Conservation (phyloP, 257 asterid genomes). For the Marsdenia floribunda region DNA sequence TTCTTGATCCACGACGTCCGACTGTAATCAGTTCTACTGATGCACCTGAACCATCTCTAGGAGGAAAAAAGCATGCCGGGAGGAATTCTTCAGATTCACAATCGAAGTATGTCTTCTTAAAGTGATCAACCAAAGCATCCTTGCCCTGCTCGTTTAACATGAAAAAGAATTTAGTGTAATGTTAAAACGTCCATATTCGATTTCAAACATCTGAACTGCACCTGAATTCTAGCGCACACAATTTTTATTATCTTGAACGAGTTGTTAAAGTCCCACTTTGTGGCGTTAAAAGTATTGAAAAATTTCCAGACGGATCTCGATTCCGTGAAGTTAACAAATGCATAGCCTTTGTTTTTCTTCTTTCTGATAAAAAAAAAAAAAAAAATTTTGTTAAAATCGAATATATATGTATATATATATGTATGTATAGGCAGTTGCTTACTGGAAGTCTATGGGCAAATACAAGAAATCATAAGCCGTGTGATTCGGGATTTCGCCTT, state of each 20-base stretch:
- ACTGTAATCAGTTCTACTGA: constrained; percentile 24
- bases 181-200: too few species aligned
- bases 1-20: constrained; percentile 25
- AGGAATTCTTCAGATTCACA: constrained; percentile 47
- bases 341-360: constrained; percentile 48
- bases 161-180: too few species aligned
- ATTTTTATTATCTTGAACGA: constrained; percentile 33
- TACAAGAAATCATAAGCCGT: constrained; percentile 63
- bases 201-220: neutral
- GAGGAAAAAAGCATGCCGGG: constrained; percentile 44
- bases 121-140: constrained; percentile 32
- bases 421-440: neutral
- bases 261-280: constrained; percentile 18
- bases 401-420: neutral
- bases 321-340: constrained; percentile 59
- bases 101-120: constrained; percentile 27
- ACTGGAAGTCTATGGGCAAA: constrained; percentile 66
- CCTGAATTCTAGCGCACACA: constrained; percentile 63
- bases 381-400: too few species aligned
- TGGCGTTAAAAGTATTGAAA: constrained; percentile 19
- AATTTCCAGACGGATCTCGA: constrained; percentile 37
- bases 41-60: constrained; percentile 56
- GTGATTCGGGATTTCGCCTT: neutral
- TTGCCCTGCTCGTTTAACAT: constrained; percentile 42
- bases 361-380: constrained; percentile 20